These are phyloP conservation scores for Citrus glauca DNA, from an alignment of 345 rosid genomes.

Conservation along the genomic window DNA sequence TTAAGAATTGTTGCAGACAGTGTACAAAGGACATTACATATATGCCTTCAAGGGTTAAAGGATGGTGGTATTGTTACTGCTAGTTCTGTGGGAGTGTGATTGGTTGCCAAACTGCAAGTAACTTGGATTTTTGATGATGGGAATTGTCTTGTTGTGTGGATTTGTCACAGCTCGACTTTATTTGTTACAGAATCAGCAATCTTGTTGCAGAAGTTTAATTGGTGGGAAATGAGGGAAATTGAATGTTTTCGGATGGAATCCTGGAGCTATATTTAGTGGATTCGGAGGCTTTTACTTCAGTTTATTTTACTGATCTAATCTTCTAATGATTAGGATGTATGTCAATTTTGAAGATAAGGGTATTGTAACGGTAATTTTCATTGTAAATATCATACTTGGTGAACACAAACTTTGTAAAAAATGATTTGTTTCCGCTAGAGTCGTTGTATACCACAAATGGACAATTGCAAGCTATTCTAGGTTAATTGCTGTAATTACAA, in stretches of 20 bases:
- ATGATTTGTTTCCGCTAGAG: not conserved
- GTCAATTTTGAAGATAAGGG: not conserved
- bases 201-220: not conserved
- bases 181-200: not conserved
- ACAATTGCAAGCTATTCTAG: not conserved
- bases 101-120: not conserved
- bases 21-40: conserved; percentile 66
- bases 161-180: not conserved
- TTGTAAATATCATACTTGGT: not conserved
- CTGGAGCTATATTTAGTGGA: not conserved
- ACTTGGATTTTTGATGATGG: not conserved
- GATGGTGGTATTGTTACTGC: conserved; percentile 39
- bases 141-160: not conserved
- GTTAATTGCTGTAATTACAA: conserved; percentile 11
- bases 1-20: conserved; percentile 74
- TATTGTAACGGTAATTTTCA: not conserved
- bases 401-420: not conserved
- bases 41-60: conserved; percentile 72
- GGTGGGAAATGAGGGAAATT: not conserved
- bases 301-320: conserved; percentile 6
- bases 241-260: not conserved
- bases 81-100: conserved; percentile 14
- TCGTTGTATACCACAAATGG: not conserved
- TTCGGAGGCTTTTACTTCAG: not conserved
- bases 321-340: not conserved